phyloP scores from a whole-genome alignment of 1,284 basidiomycete species.

The Rhodotorula sp. region DNA sequence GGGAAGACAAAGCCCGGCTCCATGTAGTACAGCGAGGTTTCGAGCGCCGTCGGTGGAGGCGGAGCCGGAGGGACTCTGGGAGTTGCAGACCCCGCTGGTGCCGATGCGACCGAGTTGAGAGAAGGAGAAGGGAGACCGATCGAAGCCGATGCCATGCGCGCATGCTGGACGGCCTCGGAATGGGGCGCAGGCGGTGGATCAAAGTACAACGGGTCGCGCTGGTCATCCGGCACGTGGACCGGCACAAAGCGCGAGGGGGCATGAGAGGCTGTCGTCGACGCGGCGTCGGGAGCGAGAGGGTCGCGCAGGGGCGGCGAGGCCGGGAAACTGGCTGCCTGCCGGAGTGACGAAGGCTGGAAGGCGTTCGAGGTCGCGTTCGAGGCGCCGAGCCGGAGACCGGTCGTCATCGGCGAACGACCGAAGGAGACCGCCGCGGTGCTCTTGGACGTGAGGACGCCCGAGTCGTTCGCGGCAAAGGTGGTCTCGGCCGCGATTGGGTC shows the following conservation, averaged over 20 bases:
- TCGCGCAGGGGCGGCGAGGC: slow-evolving; percentile 2
- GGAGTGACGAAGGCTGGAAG: slow-evolving; percentile 13
- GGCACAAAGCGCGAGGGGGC: background rate
- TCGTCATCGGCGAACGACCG: background rate
- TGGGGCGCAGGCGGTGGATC: slow-evolving; percentile 19
- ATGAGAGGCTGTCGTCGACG: background rate
- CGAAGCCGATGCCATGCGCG: background rate
- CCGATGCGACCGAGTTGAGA: background rate
- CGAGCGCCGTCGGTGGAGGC: background rate
- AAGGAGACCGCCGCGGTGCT: background rate
- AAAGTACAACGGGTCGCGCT: slow-evolving; percentile 41
- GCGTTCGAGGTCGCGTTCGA: background rate
- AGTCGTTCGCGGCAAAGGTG: background rate
- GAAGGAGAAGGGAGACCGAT: background rate
- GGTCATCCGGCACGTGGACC: slow-evolving; percentile 30
- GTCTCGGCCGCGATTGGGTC: slow-evolving; percentile 18
- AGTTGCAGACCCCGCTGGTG: background rate
- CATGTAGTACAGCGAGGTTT: slow-evolving; percentile 55
- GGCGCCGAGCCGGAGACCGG: background rate
- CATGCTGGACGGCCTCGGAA: background rate
- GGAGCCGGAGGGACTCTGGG: background rate
- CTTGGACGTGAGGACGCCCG: background rate
- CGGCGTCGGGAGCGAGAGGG: slow-evolving; percentile 1
- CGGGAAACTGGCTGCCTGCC: background rate
- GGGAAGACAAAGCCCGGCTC: slow-evolving; percentile 53